These are phyloP conservation scores for Kazachstania psychrophila DNA, from an alignment of 805 yeast species.

Conservation along the genomic window DNA sequence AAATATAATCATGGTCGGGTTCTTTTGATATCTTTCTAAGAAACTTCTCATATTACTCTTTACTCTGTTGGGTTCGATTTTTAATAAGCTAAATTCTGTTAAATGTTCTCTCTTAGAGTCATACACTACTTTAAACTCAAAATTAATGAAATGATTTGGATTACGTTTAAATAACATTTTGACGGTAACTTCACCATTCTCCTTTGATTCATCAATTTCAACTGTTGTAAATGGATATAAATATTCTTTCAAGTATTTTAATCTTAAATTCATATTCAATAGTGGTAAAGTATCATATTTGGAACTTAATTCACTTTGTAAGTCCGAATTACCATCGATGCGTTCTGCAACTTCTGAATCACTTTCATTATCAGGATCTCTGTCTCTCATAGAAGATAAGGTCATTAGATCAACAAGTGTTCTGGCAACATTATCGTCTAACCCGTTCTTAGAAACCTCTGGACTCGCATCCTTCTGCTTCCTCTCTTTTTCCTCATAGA, in stretches of 20 bases:
- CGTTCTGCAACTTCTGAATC: not conserved
- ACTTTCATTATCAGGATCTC: not conserved
- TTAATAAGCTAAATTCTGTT: not conserved
- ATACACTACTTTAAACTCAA: not conserved
- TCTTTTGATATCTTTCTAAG: not conserved
- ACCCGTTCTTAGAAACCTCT: no score
- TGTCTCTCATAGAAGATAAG: constrained; percentile 3
- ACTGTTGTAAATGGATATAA: constrained; percentile 13
- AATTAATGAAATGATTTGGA: not conserved
- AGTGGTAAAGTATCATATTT: constrained; percentile 26
- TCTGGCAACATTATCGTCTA: constrained; percentile 9
- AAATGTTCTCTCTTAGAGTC: not conserved
- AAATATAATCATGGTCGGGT: constrained; percentile 13
- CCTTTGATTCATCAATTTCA: not conserved
- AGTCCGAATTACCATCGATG: constrained; percentile 14
- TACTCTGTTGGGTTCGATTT: constrained; percentile 2
- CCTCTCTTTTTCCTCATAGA: not conserved
- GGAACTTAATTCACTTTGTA: constrained; percentile 14
- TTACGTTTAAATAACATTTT: not conserved
- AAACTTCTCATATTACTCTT: not conserved
- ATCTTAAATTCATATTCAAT: constrained; percentile 17
- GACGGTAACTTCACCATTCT: not conserved
- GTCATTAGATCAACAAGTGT: constrained; percentile 10
- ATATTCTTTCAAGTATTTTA: constrained; percentile 11
- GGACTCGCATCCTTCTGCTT: not conserved